phyloP scores from a whole-genome alignment of 106 monocot species.

The Triglochin maritima region DNA sequence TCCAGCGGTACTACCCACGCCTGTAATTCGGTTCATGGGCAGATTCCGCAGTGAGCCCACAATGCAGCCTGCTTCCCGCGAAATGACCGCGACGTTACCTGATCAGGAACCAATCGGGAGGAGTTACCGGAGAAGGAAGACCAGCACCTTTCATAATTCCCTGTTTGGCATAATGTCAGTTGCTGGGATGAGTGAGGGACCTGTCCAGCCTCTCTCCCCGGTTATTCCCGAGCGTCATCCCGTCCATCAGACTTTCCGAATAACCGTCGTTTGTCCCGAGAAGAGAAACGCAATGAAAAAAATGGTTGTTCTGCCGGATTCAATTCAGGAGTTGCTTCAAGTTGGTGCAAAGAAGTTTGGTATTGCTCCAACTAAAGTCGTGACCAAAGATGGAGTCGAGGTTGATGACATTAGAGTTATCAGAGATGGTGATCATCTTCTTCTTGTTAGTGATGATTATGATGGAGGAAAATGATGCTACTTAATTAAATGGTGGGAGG shows the following conservation, averaged over 20 bases:
- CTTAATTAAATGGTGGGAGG: background rate
- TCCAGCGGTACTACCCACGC: background rate
- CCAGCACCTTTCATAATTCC: conserved; percentile 27
- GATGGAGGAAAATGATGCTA: background rate
- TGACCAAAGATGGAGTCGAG: conserved; percentile 25
- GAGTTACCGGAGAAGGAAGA: conserved; percentile 8
- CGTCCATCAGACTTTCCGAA: background rate
- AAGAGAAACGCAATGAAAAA: conserved; percentile 6
- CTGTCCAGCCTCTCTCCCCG: background rate
- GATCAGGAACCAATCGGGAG: background rate
- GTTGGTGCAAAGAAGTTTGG: conserved; percentile 26
- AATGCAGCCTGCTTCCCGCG: background rate
- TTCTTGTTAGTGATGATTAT: conserved; percentile 4
- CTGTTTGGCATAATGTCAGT: conserved; percentile 39
- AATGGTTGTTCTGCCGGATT: conserved; percentile 17
- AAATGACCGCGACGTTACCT: background rate
- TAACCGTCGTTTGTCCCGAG: conserved; percentile 24
- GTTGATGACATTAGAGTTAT: conserved; percentile 25
- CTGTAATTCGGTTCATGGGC: background rate
- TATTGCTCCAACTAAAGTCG: conserved; percentile 4
- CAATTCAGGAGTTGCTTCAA: conserved; percentile 17
- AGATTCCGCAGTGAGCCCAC: conserved; percentile 24
- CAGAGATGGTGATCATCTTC: conserved; percentile 33
- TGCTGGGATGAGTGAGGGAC: conserved; percentile 5
- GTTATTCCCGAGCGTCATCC: background rate